Conservation (phyloP, 495 filamentous ascomycete species). For the Daldinia decipiens region DNA sequence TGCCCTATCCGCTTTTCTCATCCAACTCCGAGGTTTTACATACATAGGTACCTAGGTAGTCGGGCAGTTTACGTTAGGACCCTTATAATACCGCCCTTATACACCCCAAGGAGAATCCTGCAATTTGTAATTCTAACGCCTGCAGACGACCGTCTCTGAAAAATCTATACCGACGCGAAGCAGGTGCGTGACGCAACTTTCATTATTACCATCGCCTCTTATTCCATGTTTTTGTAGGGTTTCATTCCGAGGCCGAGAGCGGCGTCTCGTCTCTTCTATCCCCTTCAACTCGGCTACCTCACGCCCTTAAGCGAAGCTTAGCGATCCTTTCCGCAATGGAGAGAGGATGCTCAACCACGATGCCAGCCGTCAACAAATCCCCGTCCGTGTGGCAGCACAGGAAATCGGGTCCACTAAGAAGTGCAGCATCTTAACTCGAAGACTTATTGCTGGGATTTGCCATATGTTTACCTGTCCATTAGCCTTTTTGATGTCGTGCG, state of each 20-base stretch:
- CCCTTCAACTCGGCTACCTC: slow-evolving; percentile 18
- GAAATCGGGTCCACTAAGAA: slow-evolving; percentile 30
- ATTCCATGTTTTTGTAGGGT: slow-evolving; percentile 29
- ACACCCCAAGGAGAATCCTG: slow-evolving; percentile 9
- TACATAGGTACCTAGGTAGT: background rate
- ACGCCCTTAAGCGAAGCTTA: slow-evolving; percentile 21
- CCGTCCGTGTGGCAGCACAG: slow-evolving; percentile 33
- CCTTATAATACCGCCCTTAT: background rate
- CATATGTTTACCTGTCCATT: slow-evolving; percentile 40
- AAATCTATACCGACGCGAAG: slow-evolving; percentile 27
- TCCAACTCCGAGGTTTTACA: background rate
- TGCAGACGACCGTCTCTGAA: slow-evolving; percentile 9
- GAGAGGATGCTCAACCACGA: slow-evolving; percentile 12
- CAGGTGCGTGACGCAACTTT: slow-evolving; percentile 36
- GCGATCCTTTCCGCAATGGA: slow-evolving; percentile 16
- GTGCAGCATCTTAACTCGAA: slow-evolving; percentile 32
- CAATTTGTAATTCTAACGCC: slow-evolving; percentile 39
- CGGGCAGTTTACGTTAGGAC: too few species aligned
- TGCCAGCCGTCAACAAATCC: slow-evolving; percentile 7
- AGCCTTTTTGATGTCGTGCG: slow-evolving; percentile 44
- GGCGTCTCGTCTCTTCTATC: slow-evolving; percentile 25
- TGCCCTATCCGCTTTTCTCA: background rate
- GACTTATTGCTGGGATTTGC: slow-evolving; percentile 39
- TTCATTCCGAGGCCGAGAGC: slow-evolving; percentile 40
- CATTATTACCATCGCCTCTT: slow-evolving; percentile 31